Conservation (phyloP, 257 asterid species). For the Linderniella brevidens region DNA sequence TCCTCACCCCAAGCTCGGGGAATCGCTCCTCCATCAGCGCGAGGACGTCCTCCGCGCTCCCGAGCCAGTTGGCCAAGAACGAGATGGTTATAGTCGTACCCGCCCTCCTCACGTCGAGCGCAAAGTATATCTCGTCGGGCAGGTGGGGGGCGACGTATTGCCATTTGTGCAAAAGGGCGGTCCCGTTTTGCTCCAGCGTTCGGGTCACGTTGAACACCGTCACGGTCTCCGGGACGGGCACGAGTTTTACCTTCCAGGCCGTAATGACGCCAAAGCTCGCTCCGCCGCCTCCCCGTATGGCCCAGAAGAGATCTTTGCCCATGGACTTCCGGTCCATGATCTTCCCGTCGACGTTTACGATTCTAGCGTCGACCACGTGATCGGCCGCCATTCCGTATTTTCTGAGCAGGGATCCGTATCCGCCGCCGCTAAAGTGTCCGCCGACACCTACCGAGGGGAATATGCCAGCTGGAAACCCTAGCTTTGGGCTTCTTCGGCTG, state of each 20-base stretch:
- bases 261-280: slow-evolving; percentile 5
- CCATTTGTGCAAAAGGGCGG: slow-evolving; percentile 3
- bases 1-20: slow-evolving; percentile 3
- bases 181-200: slow-evolving; percentile 5
- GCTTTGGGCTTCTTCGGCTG: not conserved
- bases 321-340: not conserved
- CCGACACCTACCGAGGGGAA: not conserved
- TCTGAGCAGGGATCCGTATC: slow-evolving; percentile 1
- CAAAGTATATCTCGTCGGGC: too few species aligned
- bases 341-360: too few species aligned
- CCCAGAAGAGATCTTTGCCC: slow-evolving; percentile 2
- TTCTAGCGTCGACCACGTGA: not conserved
- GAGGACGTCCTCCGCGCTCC: not conserved
- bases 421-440: slow-evolving; percentile 7
- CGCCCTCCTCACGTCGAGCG: not conserved
- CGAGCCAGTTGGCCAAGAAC: not conserved
- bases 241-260: slow-evolving; percentile 5
- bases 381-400: slow-evolving; percentile 10
- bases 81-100: not conserved
- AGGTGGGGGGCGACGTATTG: slow-evolving; percentile 4
- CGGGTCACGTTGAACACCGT: slow-evolving; percentile 1
- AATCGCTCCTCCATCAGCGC: not conserved
- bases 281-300: slow-evolving; percentile 10
- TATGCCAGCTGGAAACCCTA: slow-evolving; percentile 7
- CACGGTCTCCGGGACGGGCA: slow-evolving; percentile 4